These are phyloP conservation scores for Letharia lupina DNA, from an alignment of 495 filamentous ascomycete genomes.

Conservation along the genomic window DNA sequence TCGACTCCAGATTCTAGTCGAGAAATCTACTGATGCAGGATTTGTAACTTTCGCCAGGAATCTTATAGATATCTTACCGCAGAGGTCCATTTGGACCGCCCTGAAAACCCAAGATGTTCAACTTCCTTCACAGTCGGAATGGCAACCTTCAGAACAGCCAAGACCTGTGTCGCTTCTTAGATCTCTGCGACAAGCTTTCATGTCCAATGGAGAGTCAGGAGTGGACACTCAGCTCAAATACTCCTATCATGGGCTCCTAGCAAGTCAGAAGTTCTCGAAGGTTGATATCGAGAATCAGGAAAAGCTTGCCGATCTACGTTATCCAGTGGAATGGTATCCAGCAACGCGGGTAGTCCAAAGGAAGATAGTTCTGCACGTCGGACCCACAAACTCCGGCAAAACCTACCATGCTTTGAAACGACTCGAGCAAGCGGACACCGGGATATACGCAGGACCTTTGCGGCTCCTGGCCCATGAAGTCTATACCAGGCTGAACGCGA, in stretches of 20 bases:
- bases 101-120: neutral
- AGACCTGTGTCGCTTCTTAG: slow-evolving; percentile 14
- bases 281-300: slow-evolving; percentile 50
- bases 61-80: slow-evolving; percentile 1
- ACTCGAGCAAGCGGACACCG: slow-evolving; percentile 64
- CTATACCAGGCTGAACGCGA: slow-evolving; percentile 68
- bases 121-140: neutral
- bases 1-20: slow-evolving; percentile 11
- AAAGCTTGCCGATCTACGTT: slow-evolving; percentile 67
- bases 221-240: slow-evolving; percentile 52
- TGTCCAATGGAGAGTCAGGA: slow-evolving; percentile 38
- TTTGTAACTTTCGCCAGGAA: slow-evolving; percentile 16
- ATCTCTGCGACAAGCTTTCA: slow-evolving; percentile 48
- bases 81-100: neutral
- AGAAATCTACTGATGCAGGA: slow-evolving; percentile 2
- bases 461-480: slow-evolving; percentile 90
- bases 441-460: slow-evolving; percentile 87
- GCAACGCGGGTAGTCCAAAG: slow-evolving; percentile 67
- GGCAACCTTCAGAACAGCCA: slow-evolving; percentile 19
- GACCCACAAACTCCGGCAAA: slow-evolving; percentile 97
- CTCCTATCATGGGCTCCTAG: slow-evolving; percentile 45
- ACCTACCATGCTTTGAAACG: slow-evolving; percentile 89
- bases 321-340: slow-evolving; percentile 87
- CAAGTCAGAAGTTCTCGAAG: slow-evolving; percentile 35
- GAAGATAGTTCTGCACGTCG: slow-evolving; percentile 86